Percentiles rank a stretch among this genome's conserved stretches.
Conservation (phyloP, 2,329 filamentous ascomycete genomes). For the Achaetomium macrosporum region DNA sequence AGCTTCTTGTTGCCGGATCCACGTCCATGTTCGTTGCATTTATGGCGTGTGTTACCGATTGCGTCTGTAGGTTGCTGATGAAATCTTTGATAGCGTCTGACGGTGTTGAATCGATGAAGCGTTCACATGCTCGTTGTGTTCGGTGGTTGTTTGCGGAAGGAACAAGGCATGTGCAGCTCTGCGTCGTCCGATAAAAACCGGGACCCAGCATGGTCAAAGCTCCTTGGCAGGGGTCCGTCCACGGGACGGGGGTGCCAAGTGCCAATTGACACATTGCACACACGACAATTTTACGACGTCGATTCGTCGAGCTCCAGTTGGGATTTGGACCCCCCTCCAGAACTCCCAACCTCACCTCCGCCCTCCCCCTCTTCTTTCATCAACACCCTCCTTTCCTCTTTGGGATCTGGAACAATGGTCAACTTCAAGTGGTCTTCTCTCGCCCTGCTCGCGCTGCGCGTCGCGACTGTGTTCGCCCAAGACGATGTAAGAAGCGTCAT, state of each 20-base stretch:
- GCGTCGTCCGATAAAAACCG: too few relatives aligned
- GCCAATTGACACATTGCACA: conserved; percentile 27
- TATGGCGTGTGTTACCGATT: conserved; percentile 1
- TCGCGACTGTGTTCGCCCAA: conserved; percentile 59
- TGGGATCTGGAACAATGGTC: conserved; percentile 53
- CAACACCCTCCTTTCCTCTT: conserved; percentile 11
- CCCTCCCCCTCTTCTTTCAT: conserved; percentile 10
- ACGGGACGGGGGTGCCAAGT: conserved; percentile 10
- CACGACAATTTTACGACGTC: conserved; percentile 17
- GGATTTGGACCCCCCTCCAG: conserved; percentile 11
- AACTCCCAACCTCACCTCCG: conserved; percentile 4
- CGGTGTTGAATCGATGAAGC: neutral
- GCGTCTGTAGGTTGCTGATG: neutral
- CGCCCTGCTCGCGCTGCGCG: conserved; percentile 64
- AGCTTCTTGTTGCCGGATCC: conserved; percentile 9
- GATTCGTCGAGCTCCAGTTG: conserved; percentile 10
- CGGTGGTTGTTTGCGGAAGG: neutral
- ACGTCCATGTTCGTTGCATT: conserved; percentile 18
- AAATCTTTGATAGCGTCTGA: neutral
- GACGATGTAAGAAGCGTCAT: conserved; percentile 45
- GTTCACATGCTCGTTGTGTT: neutral
- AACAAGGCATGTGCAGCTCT: neutral
- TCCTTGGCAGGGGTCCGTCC: neutral
- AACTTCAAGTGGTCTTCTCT: conserved; percentile 66
- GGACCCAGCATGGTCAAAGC: too few relatives aligned